Conservation (phyloP, 2,329 filamentous ascomycete genomes). For the Madurella mycetomatis region DNA sequence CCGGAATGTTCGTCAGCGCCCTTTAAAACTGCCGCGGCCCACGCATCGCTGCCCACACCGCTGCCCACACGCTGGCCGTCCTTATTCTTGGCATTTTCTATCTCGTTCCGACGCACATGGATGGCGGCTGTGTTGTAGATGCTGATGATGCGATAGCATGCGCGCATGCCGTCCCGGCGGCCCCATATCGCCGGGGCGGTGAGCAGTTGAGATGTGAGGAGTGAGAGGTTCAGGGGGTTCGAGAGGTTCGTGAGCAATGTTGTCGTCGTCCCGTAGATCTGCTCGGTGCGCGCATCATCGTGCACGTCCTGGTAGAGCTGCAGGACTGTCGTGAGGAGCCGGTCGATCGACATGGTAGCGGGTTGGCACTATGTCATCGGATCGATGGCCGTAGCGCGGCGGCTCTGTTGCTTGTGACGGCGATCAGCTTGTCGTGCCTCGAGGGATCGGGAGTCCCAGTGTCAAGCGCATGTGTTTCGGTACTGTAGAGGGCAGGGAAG, state of each 20-base stretch:
- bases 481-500: too few relatives aligned
- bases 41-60: constrained; percentile 46
- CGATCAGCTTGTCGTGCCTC: too few relatives aligned
- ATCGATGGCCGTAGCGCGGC: neutral
- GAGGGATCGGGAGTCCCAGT: too few relatives aligned
- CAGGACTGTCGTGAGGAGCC: constrained; percentile 62
- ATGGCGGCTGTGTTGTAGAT: constrained; percentile 65
- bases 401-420: too few relatives aligned
- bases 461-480: too few relatives aligned
- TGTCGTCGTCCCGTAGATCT: constrained; percentile 61
- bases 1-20: constrained; percentile 56
- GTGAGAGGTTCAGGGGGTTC: constrained; percentile 69
- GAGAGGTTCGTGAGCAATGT: constrained; percentile 64
- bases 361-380: neutral
- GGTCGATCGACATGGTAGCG: constrained; percentile 59
- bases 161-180: constrained; percentile 48
- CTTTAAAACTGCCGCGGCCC: constrained; percentile 53
- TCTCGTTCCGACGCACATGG: constrained; percentile 48
- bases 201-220: constrained; percentile 68
- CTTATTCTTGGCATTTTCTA: constrained; percentile 34
- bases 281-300: constrained; percentile 47
- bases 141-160: constrained; percentile 62
- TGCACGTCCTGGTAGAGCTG: constrained; percentile 53
- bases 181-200: constrained; percentile 68
- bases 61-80: constrained; percentile 31